Percentiles rank a stretch among this genome's conserved stretches.
phyloP scores from a whole-genome alignment of 495 filamentous ascomycete species.

The Tetracladium marchalianum region DNA sequence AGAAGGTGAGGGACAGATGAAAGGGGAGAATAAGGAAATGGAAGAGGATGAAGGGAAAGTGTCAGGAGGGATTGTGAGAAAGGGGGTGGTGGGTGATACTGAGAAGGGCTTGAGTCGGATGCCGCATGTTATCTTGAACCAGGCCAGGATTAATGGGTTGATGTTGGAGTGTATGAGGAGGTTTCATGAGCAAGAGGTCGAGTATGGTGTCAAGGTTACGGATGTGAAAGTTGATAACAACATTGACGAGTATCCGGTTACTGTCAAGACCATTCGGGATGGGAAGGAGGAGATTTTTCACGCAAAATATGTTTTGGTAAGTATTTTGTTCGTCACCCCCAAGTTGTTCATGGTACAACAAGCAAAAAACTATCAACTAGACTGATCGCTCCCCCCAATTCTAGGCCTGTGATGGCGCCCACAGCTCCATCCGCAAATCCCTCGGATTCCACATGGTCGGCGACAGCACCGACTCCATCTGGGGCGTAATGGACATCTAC shows the following conservation, averaged over 20 bases:
- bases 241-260: slow-evolving; percentile 40
- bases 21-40: slow-evolving; percentile 49
- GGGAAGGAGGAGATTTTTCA: slow-evolving; percentile 42
- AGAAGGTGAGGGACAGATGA: slow-evolving; percentile 40
- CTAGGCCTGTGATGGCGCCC: slow-evolving; percentile 70
- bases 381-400: slow-evolving; percentile 2
- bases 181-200: slow-evolving; percentile 38
- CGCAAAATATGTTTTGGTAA: slow-evolving; percentile 62
- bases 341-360: not conserved
- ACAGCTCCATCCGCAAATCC: slow-evolving; percentile 54
- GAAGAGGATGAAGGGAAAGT: no score
- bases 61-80: slow-evolving; percentile 42
- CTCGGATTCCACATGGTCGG: slow-evolving; percentile 66
- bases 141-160: slow-evolving; percentile 60
- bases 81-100: slow-evolving; percentile 48
- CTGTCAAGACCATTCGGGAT: slow-evolving; percentile 39
- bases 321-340: slow-evolving; percentile 10
- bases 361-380: not conserved
- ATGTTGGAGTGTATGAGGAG: slow-evolving; percentile 42
- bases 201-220: slow-evolving; percentile 51
- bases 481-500: slow-evolving; percentile 79
- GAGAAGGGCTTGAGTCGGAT: slow-evolving; percentile 53
- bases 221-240: slow-evolving; percentile 41
- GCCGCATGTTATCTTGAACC: slow-evolving; percentile 69
- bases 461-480: slow-evolving; percentile 63